Percentiles rank a stretch among this genome's conserved stretches.
Evolutionary conservation across 148 eudicot species (phyloP).

Genomic region (Arctostaphylos glauca): DNA sequence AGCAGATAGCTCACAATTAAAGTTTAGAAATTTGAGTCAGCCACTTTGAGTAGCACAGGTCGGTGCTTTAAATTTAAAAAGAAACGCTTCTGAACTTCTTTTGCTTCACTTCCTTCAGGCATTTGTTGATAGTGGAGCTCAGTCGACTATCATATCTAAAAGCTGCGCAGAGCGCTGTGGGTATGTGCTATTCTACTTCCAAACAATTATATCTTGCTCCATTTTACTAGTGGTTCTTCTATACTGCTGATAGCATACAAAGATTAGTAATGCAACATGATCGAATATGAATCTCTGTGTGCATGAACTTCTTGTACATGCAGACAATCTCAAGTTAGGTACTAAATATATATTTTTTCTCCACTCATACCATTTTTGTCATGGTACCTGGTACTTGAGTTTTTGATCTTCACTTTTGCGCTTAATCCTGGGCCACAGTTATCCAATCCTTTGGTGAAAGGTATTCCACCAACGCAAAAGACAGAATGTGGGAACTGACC

Average conservation of each 20-base stretch:
- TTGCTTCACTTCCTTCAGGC: constrained; percentile 50
- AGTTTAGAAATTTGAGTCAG: not conserved
- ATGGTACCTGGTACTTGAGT: not conserved
- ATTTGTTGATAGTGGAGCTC: constrained; percentile 98
- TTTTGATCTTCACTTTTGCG: not conserved
- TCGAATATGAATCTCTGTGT: not conserved
- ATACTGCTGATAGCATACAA: not conserved
- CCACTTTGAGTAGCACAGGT: constrained; percentile 1
- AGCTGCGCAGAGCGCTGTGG: constrained; percentile 97
- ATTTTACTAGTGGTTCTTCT: no score
- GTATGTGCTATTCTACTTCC: constrained; percentile 40
- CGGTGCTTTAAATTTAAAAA: not conserved
- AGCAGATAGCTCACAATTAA: not conserved
- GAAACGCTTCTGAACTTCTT: not conserved
- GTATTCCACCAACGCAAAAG: not conserved
- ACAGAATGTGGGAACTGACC: not conserved
- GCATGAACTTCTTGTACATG: not conserved
- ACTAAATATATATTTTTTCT: not conserved
- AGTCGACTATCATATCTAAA: constrained; percentile 96
- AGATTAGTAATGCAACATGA: not conserved
- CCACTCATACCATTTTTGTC: not conserved
- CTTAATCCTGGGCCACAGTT: not conserved
- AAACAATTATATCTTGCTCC: not conserved
- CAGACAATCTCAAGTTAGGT: no score
- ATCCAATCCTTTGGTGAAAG: not conserved